These are phyloP conservation scores for Copromyces sp. DNA, from an alignment of 495 filamentous ascomycete species.

Conservation along the genomic window DNA sequence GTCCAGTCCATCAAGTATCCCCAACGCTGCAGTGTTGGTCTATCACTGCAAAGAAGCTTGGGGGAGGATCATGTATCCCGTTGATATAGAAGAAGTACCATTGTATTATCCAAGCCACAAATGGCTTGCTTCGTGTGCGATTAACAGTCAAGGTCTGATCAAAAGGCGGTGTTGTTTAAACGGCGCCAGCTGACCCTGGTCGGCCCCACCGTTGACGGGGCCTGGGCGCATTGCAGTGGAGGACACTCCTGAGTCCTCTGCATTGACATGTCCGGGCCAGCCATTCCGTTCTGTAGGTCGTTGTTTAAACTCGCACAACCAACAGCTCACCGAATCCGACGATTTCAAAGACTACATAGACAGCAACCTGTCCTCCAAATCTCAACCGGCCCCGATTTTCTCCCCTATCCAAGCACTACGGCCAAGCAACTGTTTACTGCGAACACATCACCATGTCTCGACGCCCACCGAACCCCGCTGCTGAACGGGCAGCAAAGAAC, in stretches of 20 bases:
- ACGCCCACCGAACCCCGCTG: constrained; percentile 60
- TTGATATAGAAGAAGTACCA: not conserved
- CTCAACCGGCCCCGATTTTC: not conserved
- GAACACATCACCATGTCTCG: constrained; percentile 61
- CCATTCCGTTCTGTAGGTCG: not conserved
- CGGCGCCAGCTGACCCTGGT: not conserved
- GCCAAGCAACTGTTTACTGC: not conserved
- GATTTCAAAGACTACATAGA: not conserved
- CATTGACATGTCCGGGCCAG: not conserved
- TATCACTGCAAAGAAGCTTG: not conserved
- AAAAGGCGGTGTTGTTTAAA: not conserved
- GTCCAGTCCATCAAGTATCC: not conserved
- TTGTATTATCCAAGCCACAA: not conserved
- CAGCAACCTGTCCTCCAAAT: not conserved
- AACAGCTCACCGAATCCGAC: not conserved
- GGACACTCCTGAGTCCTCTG: not conserved
- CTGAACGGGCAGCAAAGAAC: constrained; percentile 81
- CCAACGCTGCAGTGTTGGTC: not conserved
- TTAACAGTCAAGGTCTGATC: not conserved
- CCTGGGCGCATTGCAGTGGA: not conserved
- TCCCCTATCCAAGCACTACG: not conserved
- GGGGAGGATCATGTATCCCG: not conserved
- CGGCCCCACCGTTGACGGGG: not conserved
- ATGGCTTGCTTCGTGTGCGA: not conserved
- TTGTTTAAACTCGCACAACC: not conserved